Evolutionary conservation across 441 rosid genomes (phyloP).

Genomic region (Flueggea neowawraea): DNA sequence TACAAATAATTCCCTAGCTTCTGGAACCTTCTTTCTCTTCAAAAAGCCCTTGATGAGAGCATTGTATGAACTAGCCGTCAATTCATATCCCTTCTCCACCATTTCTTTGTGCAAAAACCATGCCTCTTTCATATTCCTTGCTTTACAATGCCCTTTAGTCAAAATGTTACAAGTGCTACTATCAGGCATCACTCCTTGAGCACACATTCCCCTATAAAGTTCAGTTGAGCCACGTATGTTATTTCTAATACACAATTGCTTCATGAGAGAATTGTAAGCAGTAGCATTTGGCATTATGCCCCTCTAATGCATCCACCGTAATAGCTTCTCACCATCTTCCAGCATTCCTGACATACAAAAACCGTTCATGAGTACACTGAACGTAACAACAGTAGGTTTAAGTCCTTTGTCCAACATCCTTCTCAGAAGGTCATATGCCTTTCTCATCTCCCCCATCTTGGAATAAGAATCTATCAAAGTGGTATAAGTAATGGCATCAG

Average conservation of each 20-base stretch:
- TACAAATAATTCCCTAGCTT: slow-evolving; percentile 71
- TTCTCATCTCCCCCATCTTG: slow-evolving; percentile 64
- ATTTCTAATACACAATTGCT: slow-evolving; percentile 60
- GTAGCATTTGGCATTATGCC: slow-evolving; percentile 70
- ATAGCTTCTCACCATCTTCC: slow-evolving; percentile 72
- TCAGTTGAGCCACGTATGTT: slow-evolving; percentile 46
- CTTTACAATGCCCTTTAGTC: slow-evolving; percentile 82
- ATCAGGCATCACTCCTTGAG: slow-evolving; percentile 67
- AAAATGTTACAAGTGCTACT: slow-evolving; percentile 73
- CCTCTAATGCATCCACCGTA: slow-evolving; percentile 81
- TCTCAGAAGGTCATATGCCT: slow-evolving; percentile 60
- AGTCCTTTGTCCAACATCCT: slow-evolving; percentile 73
- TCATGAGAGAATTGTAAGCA: slow-evolving; percentile 78
- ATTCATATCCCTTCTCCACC: slow-evolving; percentile 58
- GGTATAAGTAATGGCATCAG: slow-evolving; percentile 74
- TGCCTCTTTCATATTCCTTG: slow-evolving; percentile 97
- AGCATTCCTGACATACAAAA: slow-evolving; percentile 76
- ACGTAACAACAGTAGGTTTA: slow-evolving; percentile 76
- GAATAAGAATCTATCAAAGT: slow-evolving; percentile 83
- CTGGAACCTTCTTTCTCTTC: slow-evolving; percentile 61
- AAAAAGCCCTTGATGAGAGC: slow-evolving; percentile 69
- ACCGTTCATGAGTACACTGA: slow-evolving; percentile 86
- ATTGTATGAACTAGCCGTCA: slow-evolving; percentile 55
- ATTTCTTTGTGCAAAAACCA: slow-evolving; percentile 74
- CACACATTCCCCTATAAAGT: slow-evolving; percentile 57